A percentile compares a stretch with the other conserved stretches of the same genome.
Conservation (phyloP, 164 flowering plant genomes). For the Taxillus chinensis region DNA sequence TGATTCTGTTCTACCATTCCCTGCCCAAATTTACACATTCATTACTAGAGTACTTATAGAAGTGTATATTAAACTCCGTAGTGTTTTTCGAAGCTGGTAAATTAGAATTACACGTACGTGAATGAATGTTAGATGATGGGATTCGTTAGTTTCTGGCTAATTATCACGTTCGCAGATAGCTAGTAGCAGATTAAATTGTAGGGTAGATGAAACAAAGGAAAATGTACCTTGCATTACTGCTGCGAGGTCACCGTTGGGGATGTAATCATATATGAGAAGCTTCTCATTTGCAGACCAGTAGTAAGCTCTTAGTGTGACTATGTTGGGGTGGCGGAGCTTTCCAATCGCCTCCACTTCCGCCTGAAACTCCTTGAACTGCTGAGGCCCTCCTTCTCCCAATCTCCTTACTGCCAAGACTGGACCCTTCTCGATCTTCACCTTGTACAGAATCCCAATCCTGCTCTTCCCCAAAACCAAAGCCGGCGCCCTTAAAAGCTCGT, state of each 20-base stretch:
- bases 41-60: too few relatives aligned
- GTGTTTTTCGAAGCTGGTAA: too few relatives aligned
- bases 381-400: neutral
- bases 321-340: neutral
- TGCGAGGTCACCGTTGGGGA: neutral
- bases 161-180: too few relatives aligned
- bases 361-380: neutral
- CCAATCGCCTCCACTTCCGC: neutral
- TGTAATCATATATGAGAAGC: constrained; percentile 1
- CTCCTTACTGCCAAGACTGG: neutral
- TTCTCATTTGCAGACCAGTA: neutral
- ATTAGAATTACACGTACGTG: too few relatives aligned
- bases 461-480: neutral
- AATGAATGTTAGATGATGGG: neutral
- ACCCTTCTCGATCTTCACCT: neutral
- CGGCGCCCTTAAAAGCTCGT: neutral
- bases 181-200: too few relatives aligned
- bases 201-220: too few relatives aligned
- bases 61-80: too few relatives aligned
- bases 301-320: neutral
- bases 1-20: constrained; percentile 7
- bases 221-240: neutral
- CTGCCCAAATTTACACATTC: constrained; percentile 4
- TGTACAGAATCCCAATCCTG: neutral
- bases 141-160: too few relatives aligned